phyloP scores from a whole-genome alignment of 1,139 yeast species.

The Geotrichum reessii region DNA sequence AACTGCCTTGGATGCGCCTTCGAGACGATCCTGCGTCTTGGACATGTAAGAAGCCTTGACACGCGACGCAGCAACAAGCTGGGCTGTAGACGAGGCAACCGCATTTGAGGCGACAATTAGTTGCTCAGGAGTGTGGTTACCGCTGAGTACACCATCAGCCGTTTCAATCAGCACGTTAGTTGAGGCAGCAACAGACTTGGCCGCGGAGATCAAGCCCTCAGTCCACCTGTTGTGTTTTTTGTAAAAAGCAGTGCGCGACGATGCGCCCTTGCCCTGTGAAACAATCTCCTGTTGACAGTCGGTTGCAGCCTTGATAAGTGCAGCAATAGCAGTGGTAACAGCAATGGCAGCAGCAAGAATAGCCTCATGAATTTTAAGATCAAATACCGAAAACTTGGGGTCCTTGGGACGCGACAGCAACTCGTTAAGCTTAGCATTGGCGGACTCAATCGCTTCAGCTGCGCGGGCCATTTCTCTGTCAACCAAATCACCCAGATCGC shows the following conservation, averaged over 20 bases:
- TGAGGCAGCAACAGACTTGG: conserved; percentile 81
- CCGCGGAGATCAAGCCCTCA: conserved; percentile 87
- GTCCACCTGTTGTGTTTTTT: conserved; percentile 91
- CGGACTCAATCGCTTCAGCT: conserved; percentile 61
- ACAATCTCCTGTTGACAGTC: conserved; percentile 83
- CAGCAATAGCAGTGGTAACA: conserved; percentile 71
- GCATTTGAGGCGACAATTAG: conserved; percentile 86
- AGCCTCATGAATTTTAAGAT: conserved; percentile 70
- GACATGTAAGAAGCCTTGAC: conserved; percentile 78
- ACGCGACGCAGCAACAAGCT: conserved; percentile 85
- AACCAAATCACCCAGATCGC: conserved; percentile 64
- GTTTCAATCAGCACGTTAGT: conserved; percentile 74
- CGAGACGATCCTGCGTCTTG: conserved; percentile 69
- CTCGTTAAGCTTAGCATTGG: conserved; percentile 54
- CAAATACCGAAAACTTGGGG: conserved; percentile 53
- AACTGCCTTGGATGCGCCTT: conserved; percentile 62
- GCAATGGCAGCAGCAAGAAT: conserved; percentile 70
- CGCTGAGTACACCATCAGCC: conserved; percentile 76
- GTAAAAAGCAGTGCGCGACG: conserved; percentile 69
- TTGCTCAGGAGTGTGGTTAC: conserved; percentile 67
- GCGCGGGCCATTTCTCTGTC: conserved; percentile 68
- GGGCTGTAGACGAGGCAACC: conserved; percentile 91
- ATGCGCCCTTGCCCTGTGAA: conserved; percentile 60
- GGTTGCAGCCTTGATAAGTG: conserved; percentile 68
- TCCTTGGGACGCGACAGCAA: conserved; percentile 48